These are phyloP conservation scores for Lepidium campestre DNA, from an alignment of 441 rosid species.

Conservation along the genomic window DNA sequence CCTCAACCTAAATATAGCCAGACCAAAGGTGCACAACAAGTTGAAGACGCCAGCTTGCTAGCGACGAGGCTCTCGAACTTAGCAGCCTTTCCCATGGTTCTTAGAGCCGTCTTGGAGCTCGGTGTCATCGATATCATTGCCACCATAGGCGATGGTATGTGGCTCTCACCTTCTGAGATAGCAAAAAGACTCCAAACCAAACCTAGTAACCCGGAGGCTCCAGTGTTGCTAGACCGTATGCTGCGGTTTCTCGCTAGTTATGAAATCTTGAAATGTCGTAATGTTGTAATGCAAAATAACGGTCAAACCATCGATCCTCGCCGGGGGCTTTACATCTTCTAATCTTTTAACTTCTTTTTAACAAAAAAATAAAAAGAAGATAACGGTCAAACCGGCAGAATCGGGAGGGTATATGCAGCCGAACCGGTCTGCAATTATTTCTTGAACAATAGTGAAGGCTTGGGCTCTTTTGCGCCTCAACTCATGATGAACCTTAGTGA, in stretches of 20 bases:
- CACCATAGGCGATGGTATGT: neutral
- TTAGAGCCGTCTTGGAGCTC: constrained; percentile 25
- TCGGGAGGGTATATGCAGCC: constrained; percentile 10
- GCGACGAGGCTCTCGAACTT: neutral
- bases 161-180: constrained; percentile 27
- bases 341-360: no score
- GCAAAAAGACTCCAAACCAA: constrained; percentile 12
- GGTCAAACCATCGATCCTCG: no score
- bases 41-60: constrained; percentile 9
- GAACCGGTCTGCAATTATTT: constrained; percentile 24
- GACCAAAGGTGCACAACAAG: constrained; percentile 4
- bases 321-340: no score
- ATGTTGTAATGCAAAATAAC: neutral
- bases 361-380: no score
- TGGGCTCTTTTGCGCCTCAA: constrained; percentile 19
- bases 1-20: neutral
- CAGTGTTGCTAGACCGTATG: constrained; percentile 22
- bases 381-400: neutral
- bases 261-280: constrained; percentile 8
- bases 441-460: constrained; percentile 4
- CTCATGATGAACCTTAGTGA: neutral
- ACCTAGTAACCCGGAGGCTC: constrained; percentile 19
- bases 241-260: constrained; percentile 16
- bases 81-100: constrained; percentile 23
- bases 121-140: constrained; percentile 13